Conservation (phyloP, 768 basidiomycete species). For the Neoboletus magnificus region DNA sequence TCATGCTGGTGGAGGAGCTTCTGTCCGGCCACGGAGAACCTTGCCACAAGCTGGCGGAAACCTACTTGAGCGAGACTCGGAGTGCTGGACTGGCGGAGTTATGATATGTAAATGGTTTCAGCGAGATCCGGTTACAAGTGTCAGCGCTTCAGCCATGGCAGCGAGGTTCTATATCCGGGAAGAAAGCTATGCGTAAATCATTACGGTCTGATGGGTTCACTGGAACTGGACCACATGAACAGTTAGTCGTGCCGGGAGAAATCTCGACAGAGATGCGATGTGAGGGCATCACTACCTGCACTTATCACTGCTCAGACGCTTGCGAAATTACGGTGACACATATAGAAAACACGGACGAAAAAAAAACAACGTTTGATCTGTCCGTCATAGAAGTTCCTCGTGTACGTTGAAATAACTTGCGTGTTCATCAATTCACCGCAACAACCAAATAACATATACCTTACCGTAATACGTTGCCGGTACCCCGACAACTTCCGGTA, state of each 20-base stretch:
- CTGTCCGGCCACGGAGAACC: not conserved
- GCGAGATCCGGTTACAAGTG: not conserved
- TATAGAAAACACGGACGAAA: not conserved
- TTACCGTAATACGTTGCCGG: conserved; percentile 68
- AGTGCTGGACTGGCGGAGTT: not conserved
- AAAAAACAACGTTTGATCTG: not conserved
- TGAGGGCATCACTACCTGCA: not conserved
- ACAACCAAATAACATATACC: conserved; percentile 16
- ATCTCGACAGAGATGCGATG: not conserved
- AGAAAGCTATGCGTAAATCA: not conserved
- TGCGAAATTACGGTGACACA: not conserved
- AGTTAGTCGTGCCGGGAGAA: not conserved
- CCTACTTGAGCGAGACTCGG: not conserved
- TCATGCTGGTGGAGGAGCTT: not conserved
- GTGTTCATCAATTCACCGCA: not conserved
- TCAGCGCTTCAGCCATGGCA: not conserved
- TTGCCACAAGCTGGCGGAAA: not conserved
- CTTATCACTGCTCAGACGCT: not conserved
- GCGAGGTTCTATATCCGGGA: not conserved
- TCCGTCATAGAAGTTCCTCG: conserved; percentile 41
- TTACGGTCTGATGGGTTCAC: not conserved
- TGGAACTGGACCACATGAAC: not conserved
- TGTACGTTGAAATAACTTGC: conserved; percentile 51
- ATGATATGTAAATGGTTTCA: not conserved
- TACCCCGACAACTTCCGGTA: conserved; percentile 55